Evolutionary conservation across 1,284 basidiomycete genomes (phyloP).

Genomic region (Ceratorhiza oryzae-sativae): DNA sequence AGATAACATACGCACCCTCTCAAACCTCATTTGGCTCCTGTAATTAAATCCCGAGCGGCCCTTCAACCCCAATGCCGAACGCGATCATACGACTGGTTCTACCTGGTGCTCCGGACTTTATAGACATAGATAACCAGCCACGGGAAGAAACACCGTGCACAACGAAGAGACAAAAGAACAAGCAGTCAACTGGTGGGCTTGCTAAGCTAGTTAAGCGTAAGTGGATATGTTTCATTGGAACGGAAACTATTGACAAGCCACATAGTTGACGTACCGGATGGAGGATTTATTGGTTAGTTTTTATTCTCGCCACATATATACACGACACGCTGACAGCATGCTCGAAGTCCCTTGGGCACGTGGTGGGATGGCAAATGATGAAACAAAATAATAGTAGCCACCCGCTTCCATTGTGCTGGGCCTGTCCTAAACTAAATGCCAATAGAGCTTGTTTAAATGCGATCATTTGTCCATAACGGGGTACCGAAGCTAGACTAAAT

Average conservation of each 20-base stretch:
- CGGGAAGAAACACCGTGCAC: background rate
- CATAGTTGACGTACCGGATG: background rate
- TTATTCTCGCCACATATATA: background rate
- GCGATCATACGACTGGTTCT: background rate
- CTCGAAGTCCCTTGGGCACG: background rate
- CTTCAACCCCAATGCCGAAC: too few species aligned
- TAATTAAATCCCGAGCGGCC: too few species aligned
- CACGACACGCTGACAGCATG: background rate
- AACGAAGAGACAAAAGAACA: background rate
- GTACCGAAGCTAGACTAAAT: too few species aligned
- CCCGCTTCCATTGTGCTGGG: too few species aligned
- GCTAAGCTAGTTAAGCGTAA: background rate
- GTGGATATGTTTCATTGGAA: background rate
- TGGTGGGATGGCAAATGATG: background rate
- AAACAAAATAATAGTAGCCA: background rate
- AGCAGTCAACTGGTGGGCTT: background rate
- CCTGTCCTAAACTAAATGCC: too few species aligned
- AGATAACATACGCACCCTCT: too few species aligned
- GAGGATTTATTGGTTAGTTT: background rate
- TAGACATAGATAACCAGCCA: background rate
- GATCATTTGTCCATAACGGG: too few species aligned
- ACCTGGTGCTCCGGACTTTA: background rate
- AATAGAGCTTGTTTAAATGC: too few species aligned
- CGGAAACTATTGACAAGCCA: background rate
- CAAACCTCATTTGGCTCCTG: too few species aligned